Base-by-base conservation (phyloP, 805 yeast genomes). In the Starmerella asiatica region DNA sequence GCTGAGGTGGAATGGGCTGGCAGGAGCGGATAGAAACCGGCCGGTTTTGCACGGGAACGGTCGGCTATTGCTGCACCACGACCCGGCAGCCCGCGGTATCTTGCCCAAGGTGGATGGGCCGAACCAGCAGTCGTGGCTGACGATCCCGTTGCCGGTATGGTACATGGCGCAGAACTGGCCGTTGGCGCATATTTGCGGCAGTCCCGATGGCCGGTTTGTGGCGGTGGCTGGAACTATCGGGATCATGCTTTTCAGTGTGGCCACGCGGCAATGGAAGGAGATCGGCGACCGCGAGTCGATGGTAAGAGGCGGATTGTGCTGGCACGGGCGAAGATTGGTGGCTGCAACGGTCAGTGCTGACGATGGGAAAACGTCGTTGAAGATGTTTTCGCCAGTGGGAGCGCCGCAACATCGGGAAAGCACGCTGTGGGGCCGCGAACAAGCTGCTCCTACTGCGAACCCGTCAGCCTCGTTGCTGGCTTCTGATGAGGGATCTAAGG, bases 221-320 rank as follows among this genome's bases (percentile, higher is more conserved):
- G 74, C 75, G 18, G 56, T 71, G 15, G 67, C 74, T 5, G 77
- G 76, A 0, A 56, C 61, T 18, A 51, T 55, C 20, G 75, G 74
- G 18, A 60, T 71, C 14, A 54, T 67, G 20, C 59, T 69, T 33
- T 69, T 65, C 47, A 58, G 63, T 36, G 38, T 61, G 11, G 44
- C 55, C 27, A 56, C 64, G 1, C 62, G 67, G n/a, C 58, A 59
- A 27, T 71, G 76, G 76, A 70, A 67, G 46, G 52, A 59, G 38
- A 56, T 70, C 33, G 62, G 55, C 9, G 61, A 55, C 48, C 56
- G 65, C 52, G 50, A 50, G 32, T 20, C 59, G 54, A 40, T 56
- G 55, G 46, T 57, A 56, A 19, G 65, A 46, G 39, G 55, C 49
- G 69, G 68, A 34, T 48, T 57, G 49, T 49, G 49, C n/a, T 62